phyloP scores from a whole-genome alignment of 2,329 filamentous ascomycete genomes.

The Fusarium anguioides region DNA sequence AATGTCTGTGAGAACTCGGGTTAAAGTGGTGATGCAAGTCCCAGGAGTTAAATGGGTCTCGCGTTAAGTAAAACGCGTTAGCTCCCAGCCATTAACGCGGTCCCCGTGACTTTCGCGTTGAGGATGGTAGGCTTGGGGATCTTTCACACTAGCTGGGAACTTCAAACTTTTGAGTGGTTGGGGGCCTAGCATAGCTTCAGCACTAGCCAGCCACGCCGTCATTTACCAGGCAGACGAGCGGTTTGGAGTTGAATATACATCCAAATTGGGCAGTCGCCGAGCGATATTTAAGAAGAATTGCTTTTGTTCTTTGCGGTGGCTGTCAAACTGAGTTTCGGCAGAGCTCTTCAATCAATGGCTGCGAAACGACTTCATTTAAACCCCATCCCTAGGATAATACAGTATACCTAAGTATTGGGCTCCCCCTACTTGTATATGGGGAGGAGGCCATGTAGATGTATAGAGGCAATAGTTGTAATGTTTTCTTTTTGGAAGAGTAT shows the following conservation, averaged over 20 bases:
- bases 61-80: constrained; percentile 41
- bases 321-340: not conserved
- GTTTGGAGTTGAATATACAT: not conserved
- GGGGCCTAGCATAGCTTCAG: constrained; percentile 20
- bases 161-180: constrained; percentile 34
- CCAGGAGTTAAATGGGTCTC: constrained; percentile 25
- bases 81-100: constrained; percentile 35
- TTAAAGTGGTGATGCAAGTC: constrained; percentile 33
- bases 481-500: no score
- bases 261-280: constrained; percentile 11
- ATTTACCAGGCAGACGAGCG: constrained; percentile 7
- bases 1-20: constrained; percentile 20
- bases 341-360: not conserved
- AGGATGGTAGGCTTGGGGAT: constrained; percentile 3
- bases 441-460: no score
- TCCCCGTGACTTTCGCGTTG: constrained; percentile 41
- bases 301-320: not conserved
- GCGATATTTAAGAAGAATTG: not conserved
- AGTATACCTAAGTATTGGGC: no score
- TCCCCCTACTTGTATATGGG: no score
- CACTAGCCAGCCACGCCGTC: constrained; percentile 31
- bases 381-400: no score
- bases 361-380: not conserved
- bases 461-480: no score
- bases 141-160: constrained; percentile 13